A percentile compares a stretch with the other conserved stretches of the same genome.
These are phyloP conservation scores for Populus alba DNA, from an alignment of 345 rosid species.

Conservation along the genomic window DNA sequence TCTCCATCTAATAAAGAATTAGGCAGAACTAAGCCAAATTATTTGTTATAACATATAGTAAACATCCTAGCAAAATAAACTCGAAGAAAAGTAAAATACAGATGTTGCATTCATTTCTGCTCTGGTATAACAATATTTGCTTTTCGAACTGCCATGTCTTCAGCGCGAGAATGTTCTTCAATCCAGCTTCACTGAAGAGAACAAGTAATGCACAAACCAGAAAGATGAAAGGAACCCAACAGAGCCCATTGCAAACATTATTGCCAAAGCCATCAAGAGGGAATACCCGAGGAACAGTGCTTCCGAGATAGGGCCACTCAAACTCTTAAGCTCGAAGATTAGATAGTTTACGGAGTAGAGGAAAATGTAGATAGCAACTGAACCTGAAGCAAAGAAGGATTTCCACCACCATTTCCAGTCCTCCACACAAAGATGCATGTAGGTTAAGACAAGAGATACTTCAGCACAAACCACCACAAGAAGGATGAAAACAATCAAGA, in stretches of 20 bases:
- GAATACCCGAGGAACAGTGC: conserved; percentile 68
- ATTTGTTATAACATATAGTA: conserved; percentile 29
- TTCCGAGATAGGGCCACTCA: conserved; percentile 70
- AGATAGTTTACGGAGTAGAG: conserved; percentile 62
- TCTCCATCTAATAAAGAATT: conserved; percentile 19
- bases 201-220: conserved; percentile 73
- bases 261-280: conserved; percentile 63
- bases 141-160: background rate
- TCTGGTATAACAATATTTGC: background rate
- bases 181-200: conserved; percentile 75
- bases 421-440: conserved; percentile 76
- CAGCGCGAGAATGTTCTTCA: conserved; percentile 22
- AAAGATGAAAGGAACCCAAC: conserved; percentile 69
- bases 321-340: conserved; percentile 55
- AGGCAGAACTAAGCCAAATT: conserved; percentile 26
- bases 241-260: conserved; percentile 71
- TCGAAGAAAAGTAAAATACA: background rate
- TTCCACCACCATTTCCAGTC: conserved; percentile 88
- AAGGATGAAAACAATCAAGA: conserved; percentile 56
- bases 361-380: conserved; percentile 69
- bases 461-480: conserved; percentile 71
- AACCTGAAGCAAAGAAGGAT: conserved; percentile 72
- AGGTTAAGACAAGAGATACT: conserved; percentile 64
- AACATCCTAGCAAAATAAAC: conserved; percentile 26
- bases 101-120: background rate